A percentile compares a stretch with the other conserved stretches of the same genome.
phyloP scores from a whole-genome alignment of 2,329 filamentous ascomycete species.

The Tympanopsis confertula region DNA sequence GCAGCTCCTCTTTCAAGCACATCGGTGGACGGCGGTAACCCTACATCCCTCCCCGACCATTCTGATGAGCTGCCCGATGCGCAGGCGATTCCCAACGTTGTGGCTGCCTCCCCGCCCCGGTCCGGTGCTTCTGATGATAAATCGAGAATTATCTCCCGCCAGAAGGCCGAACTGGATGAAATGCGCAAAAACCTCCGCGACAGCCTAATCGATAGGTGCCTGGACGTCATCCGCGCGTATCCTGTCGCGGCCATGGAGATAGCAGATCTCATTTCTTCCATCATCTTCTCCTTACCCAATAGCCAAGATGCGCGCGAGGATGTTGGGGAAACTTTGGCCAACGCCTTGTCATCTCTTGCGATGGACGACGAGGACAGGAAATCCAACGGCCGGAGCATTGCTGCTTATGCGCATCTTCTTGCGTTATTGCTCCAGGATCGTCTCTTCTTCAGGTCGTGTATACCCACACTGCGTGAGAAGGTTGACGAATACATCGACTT shows the following conservation, averaged over 20 bases:
- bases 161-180: constrained; percentile 69
- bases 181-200: constrained; percentile 60
- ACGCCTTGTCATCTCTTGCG: constrained; percentile 64
- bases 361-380: constrained; percentile 54
- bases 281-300: constrained; percentile 37
- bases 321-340: constrained; percentile 71
- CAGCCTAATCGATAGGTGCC: constrained; percentile 74
- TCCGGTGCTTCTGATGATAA: background rate
- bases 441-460: constrained; percentile 66
- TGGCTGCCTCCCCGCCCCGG: background rate
- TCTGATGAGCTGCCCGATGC: background rate
- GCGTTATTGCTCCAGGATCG: constrained; percentile 77
- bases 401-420: constrained; percentile 86
- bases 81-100: background rate
- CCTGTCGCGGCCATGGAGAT: constrained; percentile 83
- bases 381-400: constrained; percentile 50
- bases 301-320: constrained; percentile 35
- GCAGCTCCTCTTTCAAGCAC: constrained; percentile 6
- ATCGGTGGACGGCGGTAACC: constrained; percentile 9
- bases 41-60: background rate
- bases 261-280: constrained; percentile 70
- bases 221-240: constrained; percentile 82
- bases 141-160: constrained; percentile 24
- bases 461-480: constrained; percentile 65
- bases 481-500: constrained; percentile 69